A percentile compares a stretch with the other conserved stretches of the same genome.
These are phyloP conservation scores for Hypomyces rosellus DNA, from an alignment of 2,329 filamentous ascomycete genomes.

Conservation along the genomic window DNA sequence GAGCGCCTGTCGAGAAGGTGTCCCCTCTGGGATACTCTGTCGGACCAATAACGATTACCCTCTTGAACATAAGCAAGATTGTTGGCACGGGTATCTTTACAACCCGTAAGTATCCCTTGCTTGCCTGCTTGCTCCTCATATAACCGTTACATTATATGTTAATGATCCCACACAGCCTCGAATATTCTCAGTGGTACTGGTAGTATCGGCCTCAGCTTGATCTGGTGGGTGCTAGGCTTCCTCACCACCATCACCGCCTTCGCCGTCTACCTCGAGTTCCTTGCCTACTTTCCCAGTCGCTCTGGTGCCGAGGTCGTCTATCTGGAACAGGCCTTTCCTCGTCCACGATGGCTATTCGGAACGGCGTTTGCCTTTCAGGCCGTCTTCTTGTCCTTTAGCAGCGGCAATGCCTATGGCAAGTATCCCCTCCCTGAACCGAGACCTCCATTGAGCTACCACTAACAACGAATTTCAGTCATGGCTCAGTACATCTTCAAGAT, in stretches of 20 bases:
- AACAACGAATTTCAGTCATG: slow-evolving; percentile 36
- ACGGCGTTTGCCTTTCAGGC: slow-evolving; percentile 58
- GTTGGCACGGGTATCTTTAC: slow-evolving; percentile 60
- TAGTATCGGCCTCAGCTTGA: slow-evolving; percentile 54
- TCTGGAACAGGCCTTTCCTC: slow-evolving; percentile 60
- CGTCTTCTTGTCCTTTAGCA: slow-evolving; percentile 59
- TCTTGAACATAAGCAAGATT: slow-evolving; percentile 57
- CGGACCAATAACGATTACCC: slow-evolving; percentile 48
- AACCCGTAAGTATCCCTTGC: slow-evolving; percentile 43
- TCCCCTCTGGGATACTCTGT: slow-evolving; percentile 57
- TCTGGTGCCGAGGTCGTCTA: slow-evolving; percentile 62
- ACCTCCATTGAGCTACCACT: too few relatives aligned
- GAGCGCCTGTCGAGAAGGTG: slow-evolving; percentile 52
- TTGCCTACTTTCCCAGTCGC: slow-evolving; percentile 59
- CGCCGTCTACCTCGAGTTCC: slow-evolving; percentile 56
- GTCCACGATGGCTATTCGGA: slow-evolving; percentile 58
- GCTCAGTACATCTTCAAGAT: slow-evolving; percentile 58
- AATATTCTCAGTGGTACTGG: slow-evolving; percentile 54
- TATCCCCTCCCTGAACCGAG: slow-evolving; percentile 13
- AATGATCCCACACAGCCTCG: slow-evolving; percentile 36
- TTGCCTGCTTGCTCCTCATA: neutral
- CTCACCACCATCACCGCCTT: slow-evolving; percentile 51
- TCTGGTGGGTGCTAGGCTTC: slow-evolving; percentile 61
- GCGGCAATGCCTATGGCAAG: slow-evolving; percentile 51
- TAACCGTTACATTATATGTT: neutral